Conservation (phyloP, 2,329 filamentous ascomycete species). For the Cladorrhinum sp. region DNA sequence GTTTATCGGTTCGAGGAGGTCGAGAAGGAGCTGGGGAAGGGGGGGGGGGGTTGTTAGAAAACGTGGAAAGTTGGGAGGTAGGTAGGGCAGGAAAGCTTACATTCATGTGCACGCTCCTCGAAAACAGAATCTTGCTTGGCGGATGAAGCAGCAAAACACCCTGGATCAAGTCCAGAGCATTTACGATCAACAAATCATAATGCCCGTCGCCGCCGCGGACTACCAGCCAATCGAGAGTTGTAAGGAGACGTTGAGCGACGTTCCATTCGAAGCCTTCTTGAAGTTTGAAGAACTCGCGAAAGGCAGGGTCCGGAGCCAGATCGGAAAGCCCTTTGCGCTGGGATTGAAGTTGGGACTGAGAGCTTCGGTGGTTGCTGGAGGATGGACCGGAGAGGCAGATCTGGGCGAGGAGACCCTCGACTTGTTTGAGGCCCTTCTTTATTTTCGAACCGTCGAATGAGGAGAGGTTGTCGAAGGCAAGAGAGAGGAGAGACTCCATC, state of each 20-base stretch:
- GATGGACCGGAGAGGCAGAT: constrained; percentile 70
- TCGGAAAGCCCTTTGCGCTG: constrained; percentile 63
- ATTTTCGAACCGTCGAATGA: constrained; percentile 88
- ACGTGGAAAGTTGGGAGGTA: neutral
- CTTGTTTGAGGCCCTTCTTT: constrained; percentile 88
- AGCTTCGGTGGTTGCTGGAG: constrained; percentile 27
- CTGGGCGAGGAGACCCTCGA: constrained; percentile 89
- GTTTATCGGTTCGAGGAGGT: constrained; percentile 89
- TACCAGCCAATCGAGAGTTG: constrained; percentile 80
- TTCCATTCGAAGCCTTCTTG: constrained; percentile 99
- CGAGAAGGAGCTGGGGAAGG: constrained; percentile 65
- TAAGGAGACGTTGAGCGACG: constrained; percentile 79
- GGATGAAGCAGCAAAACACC: constrained; percentile 85
- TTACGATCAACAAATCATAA: constrained; percentile 85
- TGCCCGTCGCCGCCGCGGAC: constrained; percentile 78
- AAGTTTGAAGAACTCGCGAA: constrained; percentile 91
- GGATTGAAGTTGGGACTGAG: constrained; percentile 27
- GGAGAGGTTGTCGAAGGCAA: constrained; percentile 94
- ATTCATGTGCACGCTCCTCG: constrained; percentile 92
- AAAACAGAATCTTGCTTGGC: constrained; percentile 81
- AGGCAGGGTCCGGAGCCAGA: constrained; percentile 78
- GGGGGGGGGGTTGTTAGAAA: neutral
- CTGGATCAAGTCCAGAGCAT: constrained; percentile 83
- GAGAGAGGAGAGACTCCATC: constrained; percentile 90
- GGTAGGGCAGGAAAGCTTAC: constrained; percentile 43